Conservation (phyloP, 768 basidiomycete species). For the Calocybe indica region DNA sequence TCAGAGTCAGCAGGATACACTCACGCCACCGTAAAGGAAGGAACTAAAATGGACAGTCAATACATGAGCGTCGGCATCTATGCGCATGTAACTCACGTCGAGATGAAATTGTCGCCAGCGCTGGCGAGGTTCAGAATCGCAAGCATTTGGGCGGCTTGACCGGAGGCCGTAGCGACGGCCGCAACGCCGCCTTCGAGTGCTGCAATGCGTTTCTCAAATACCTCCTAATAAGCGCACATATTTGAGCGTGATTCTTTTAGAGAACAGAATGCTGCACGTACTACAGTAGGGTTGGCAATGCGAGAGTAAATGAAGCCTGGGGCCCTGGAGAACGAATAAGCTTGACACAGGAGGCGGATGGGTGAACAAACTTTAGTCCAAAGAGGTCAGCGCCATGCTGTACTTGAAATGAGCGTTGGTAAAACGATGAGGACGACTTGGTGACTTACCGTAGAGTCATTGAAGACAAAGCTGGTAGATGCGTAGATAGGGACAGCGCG, state of each 20-base stretch:
- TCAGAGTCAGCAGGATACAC: slow-evolving; percentile 13
- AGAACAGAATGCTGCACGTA: slow-evolving; percentile 19
- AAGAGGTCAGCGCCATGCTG: slow-evolving; percentile 74
- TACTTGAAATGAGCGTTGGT: neutral
- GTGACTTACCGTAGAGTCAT: slow-evolving; percentile 52
- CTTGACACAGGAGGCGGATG: neutral
- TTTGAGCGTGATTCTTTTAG: neutral
- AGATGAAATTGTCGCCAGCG: slow-evolving; percentile 74
- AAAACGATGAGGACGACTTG: neutral
- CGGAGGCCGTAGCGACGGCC: slow-evolving; percentile 69
- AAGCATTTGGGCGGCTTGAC: slow-evolving; percentile 75
- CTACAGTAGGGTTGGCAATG: slow-evolving; percentile 63
- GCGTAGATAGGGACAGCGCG: slow-evolving; percentile 78
- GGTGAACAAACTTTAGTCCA: slow-evolving; percentile 40
- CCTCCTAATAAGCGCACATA: slow-evolving; percentile 38
- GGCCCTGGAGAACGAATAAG: slow-evolving; percentile 26
- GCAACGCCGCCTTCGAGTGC: slow-evolving; percentile 78
- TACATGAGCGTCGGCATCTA: slow-evolving; percentile 3
- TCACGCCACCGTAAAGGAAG: slow-evolving; percentile 63
- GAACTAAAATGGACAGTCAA: slow-evolving; percentile 29
- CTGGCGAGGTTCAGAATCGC: slow-evolving; percentile 55
- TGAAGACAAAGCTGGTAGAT: slow-evolving; percentile 67
- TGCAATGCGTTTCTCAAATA: slow-evolving; percentile 75
- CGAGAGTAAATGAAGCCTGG: slow-evolving; percentile 62
- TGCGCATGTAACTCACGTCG: slow-evolving; percentile 40